Conservation (phyloP, 257 asterid species). For the Rehmannia glutinosa region DNA sequence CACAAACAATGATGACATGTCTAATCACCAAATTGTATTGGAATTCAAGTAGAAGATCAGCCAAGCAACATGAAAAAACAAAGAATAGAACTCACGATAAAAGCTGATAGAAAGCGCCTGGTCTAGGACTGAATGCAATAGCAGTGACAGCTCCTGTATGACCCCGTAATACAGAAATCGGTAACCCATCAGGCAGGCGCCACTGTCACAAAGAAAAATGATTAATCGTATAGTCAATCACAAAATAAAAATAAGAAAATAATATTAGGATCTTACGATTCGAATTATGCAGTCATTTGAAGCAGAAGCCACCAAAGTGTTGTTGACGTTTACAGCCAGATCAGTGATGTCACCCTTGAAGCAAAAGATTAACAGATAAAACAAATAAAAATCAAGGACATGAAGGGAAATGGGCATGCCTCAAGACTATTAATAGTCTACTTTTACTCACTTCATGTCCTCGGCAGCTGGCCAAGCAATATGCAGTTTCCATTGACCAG, state of each 20-base stretch:
- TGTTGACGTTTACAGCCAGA: conserved; percentile 90
- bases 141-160: conserved; percentile 98
- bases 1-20: neutral
- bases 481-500: conserved; percentile 99
- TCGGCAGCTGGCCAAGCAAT: conserved; percentile 95
- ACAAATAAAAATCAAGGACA: conserved; percentile 18
- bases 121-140: conserved; percentile 93
- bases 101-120: conserved; percentile 77
- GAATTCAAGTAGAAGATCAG: conserved; percentile 10
- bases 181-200: conserved; percentile 94
- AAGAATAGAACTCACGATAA: conserved; percentile 63
- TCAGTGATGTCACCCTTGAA: conserved; percentile 95
- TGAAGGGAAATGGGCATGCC: conserved; percentile 6
- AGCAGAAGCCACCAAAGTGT: conserved; percentile 92
- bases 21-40: neutral
- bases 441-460: conserved; percentile 86
- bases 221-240: conserved; percentile 22
- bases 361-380: conserved; percentile 24
- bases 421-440: conserved; percentile 8
- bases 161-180: conserved; percentile 89
- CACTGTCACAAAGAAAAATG: conserved; percentile 55
- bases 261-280: conserved; percentile 56
- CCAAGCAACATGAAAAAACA: conserved; percentile 10
- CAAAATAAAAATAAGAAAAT: neutral
- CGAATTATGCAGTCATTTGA: conserved; percentile 88